A percentile compares a stretch with the other conserved stretches of the same genome.
Evolutionary conservation across 306 rosid genomes (phyloP).

Genomic region (Sicyos edulis): DNA sequence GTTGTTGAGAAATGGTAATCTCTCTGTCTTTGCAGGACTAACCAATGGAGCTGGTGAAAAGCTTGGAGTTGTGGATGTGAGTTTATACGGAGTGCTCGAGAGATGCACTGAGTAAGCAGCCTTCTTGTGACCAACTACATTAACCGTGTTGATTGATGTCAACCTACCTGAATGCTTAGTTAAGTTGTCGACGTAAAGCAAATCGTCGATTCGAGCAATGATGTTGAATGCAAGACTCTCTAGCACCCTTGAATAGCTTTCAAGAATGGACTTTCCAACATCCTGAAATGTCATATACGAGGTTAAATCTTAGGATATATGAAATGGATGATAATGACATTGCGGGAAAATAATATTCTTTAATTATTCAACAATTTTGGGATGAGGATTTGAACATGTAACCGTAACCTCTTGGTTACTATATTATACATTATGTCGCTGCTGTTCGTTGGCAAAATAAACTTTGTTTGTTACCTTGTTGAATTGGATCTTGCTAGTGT

Average conservation of each 20-base stretch:
- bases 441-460: too few species aligned
- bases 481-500: slow-evolving; percentile 85
- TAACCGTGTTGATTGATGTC: slow-evolving; percentile 52
- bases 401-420: too few species aligned
- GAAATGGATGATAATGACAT: not conserved
- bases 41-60: slow-evolving; percentile 54
- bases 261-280: slow-evolving; percentile 84
- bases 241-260: slow-evolving; percentile 88
- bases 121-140: slow-evolving; percentile 51
- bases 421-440: too few species aligned
- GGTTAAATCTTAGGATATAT: not conserved
- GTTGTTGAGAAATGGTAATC: slow-evolving; percentile 62
- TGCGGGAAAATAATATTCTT: too few species aligned
- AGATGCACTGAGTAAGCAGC: slow-evolving; percentile 49
- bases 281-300: slow-evolving; percentile 47
- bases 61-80: slow-evolving; percentile 38
- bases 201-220: slow-evolving; percentile 82
- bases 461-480: slow-evolving; percentile 49
- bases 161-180: slow-evolving; percentile 58
- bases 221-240: slow-evolving; percentile 90
- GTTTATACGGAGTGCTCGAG: slow-evolving; percentile 75
- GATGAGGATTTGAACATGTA: too few species aligned
- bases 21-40: slow-evolving; percentile 82
- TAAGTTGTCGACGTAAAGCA: slow-evolving; percentile 74
- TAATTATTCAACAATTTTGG: too few species aligned